A percentile compares a stretch with the other conserved stretches of the same genome.
These are phyloP conservation scores for Sarocladium kiliense DNA, from an alignment of 2,329 filamentous ascomycete genomes.

Conservation along the genomic window DNA sequence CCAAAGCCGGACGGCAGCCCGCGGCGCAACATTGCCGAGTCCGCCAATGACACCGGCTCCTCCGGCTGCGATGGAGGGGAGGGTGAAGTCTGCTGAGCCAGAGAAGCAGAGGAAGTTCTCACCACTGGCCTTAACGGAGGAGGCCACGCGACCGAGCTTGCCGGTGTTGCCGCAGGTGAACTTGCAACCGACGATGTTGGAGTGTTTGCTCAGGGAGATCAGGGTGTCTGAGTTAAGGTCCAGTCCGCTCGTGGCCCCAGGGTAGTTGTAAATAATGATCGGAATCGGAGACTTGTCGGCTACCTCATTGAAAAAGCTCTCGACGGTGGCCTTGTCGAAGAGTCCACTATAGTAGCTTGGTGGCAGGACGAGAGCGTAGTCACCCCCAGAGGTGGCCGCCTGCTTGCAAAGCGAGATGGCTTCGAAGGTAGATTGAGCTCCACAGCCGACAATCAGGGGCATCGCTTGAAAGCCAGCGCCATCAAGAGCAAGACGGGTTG, in stretches of 20 bases:
- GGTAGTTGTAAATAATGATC: constrained; percentile 66
- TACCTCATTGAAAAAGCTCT: constrained; percentile 59
- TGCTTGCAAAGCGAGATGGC: constrained; percentile 65
- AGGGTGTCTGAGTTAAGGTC: constrained; percentile 61
- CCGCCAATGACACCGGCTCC: constrained; percentile 69
- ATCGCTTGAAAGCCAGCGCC: constrained; percentile 56
- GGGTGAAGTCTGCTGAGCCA: constrained; percentile 67
- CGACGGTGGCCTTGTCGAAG: constrained; percentile 54
- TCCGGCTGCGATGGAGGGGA: constrained; percentile 63
- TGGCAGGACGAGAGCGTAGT: constrained; percentile 71
- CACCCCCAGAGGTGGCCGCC: constrained; percentile 63
- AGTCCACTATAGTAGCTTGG: constrained; percentile 70
- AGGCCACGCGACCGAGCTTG: constrained; percentile 59
- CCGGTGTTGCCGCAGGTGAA: constrained; percentile 67
- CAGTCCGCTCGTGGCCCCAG: constrained; percentile 57
- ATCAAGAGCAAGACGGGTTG: constrained; percentile 66
- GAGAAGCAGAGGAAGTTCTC: constrained; percentile 64
- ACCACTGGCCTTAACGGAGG: constrained; percentile 40
- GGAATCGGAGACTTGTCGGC: constrained; percentile 60
- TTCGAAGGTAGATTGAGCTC: constrained; percentile 68
- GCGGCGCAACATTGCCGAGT: constrained; percentile 66
- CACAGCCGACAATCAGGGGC: constrained; percentile 69
- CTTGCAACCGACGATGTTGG: constrained; percentile 65
- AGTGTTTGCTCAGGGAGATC: constrained; percentile 52
- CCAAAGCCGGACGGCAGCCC: constrained; percentile 56